A percentile compares a stretch with the other conserved stretches of the same genome.
Conservation (phyloP, 495 filamentous ascomycete species). For the Aspergillus baeticus region DNA sequence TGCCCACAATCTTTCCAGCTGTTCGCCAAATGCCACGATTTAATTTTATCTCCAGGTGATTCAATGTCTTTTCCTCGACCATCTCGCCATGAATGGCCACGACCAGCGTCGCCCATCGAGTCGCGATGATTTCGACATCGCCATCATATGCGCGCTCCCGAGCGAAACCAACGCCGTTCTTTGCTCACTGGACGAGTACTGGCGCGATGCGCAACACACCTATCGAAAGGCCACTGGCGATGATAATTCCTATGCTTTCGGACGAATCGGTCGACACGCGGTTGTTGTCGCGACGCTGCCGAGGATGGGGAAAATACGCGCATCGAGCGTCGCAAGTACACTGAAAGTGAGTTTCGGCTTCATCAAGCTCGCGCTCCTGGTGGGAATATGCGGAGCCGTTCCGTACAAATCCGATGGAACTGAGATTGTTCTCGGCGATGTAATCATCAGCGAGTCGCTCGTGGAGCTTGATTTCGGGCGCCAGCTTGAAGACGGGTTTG, state of each 20-base stretch:
- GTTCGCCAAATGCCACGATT: background rate
- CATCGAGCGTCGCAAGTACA: slow-evolving; percentile 17
- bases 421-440: slow-evolving; percentile 39
- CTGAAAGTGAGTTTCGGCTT: slow-evolving; percentile 19
- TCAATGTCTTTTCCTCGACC: background rate
- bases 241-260: slow-evolving; percentile 25
- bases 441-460: slow-evolving; percentile 32
- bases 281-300: slow-evolving; percentile 26
- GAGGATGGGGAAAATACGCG: slow-evolving; percentile 20
- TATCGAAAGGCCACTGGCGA: slow-evolving; percentile 18
- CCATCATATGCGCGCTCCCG: slow-evolving; percentile 29
- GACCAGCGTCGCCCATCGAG: background rate
- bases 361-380: slow-evolving; percentile 24
- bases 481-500: slow-evolving; percentile 21
- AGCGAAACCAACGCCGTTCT: slow-evolving; percentile 27
- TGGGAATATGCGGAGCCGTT: slow-evolving; percentile 33
- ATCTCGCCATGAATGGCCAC: slow-evolving; percentile 2
- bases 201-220: slow-evolving; percentile 11
- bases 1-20: background rate
- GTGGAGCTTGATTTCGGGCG: slow-evolving; percentile 35
- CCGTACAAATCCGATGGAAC: slow-evolving; percentile 14
- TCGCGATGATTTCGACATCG: slow-evolving; percentile 10
- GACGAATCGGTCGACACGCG: slow-evolving; percentile 20
- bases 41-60: background rate
- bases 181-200: slow-evolving; percentile 23